Conservation (phyloP, 306 rosid species). For the Chamaecrista fasciculata region DNA sequence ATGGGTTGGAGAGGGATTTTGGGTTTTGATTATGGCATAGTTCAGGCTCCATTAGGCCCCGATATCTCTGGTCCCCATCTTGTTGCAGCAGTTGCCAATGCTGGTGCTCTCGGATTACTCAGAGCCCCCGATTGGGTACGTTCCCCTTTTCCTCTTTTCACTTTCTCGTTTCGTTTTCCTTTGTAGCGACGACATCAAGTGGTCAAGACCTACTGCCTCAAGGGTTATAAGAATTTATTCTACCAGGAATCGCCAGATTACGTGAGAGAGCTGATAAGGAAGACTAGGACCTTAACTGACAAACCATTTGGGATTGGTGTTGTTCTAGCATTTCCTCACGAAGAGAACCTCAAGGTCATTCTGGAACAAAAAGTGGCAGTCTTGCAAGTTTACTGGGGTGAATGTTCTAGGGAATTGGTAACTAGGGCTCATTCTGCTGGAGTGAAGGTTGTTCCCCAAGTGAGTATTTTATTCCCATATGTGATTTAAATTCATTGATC, state of each 20-base stretch:
- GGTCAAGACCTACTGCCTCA: background rate
- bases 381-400: constrained; percentile 82
- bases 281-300: constrained; percentile 63
- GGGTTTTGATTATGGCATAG: constrained; percentile 66
- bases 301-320: constrained; percentile 83
- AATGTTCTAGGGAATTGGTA: constrained; percentile 62
- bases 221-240: background rate
- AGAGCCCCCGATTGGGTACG: constrained; percentile 69
- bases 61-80: constrained; percentile 78
- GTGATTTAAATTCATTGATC: background rate
- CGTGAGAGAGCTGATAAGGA: constrained; percentile 61
- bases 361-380: constrained; percentile 76
- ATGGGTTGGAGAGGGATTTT: constrained; percentile 74
- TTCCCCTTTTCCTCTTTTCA: background rate
- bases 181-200: background rate
- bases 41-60: constrained; percentile 80
- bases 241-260: constrained; percentile 67
- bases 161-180: background rate
- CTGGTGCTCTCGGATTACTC: constrained; percentile 73
- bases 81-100: constrained; percentile 79
- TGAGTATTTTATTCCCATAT: constrained; percentile 30
- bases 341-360: constrained; percentile 66
- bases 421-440: constrained; percentile 67
- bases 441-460: constrained; percentile 81
- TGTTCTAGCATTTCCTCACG: constrained; percentile 75